Percentiles rank a stretch among this genome's conserved stretches.
These are phyloP conservation scores for Lachancea sp. DNA, from an alignment of 805 yeast genomes.

Conservation along the genomic window DNA sequence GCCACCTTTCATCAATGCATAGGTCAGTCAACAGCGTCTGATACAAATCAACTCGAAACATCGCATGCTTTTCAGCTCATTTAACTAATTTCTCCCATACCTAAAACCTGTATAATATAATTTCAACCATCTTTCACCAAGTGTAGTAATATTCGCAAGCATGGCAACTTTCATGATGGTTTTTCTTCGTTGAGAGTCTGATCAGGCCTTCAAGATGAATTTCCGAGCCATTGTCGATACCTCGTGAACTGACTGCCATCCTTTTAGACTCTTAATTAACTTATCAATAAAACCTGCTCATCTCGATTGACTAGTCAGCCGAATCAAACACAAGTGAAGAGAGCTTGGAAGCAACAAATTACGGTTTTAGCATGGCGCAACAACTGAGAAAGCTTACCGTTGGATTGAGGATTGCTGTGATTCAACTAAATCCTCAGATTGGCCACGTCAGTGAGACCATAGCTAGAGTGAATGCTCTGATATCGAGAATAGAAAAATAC, in stretches of 20 bases:
- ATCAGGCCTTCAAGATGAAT: no score
- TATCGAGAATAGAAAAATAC: conserved; percentile 13
- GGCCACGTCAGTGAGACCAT: conserved; percentile 54
- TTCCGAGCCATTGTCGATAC: no score
- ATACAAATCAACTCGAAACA: not conserved
- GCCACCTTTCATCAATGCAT: not conserved
- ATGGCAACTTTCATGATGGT: no score
- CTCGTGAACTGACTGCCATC: no score
- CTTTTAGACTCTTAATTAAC: no score
- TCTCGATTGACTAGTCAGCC: not conserved
- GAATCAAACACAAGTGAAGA: not conserved
- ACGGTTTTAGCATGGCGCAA: not conserved
- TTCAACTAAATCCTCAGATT: conserved; percentile 61
- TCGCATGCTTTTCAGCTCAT: not conserved
- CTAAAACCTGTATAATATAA: not conserved
- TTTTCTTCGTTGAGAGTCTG: no score
- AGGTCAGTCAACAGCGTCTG: not conserved
- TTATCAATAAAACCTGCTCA: no score
- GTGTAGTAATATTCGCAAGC: no score
- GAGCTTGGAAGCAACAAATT: no score
- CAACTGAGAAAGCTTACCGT: conserved; percentile 26
- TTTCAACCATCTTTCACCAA: not conserved
- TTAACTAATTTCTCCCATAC: not conserved
- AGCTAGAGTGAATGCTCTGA: conserved; percentile 38
- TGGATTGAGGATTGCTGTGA: conserved; percentile 52